Percentiles rank a stretch among this genome's conserved stretches.
Conservation (phyloP, 306 rosid genomes). For the Macrotyloma uniflorum region DNA sequence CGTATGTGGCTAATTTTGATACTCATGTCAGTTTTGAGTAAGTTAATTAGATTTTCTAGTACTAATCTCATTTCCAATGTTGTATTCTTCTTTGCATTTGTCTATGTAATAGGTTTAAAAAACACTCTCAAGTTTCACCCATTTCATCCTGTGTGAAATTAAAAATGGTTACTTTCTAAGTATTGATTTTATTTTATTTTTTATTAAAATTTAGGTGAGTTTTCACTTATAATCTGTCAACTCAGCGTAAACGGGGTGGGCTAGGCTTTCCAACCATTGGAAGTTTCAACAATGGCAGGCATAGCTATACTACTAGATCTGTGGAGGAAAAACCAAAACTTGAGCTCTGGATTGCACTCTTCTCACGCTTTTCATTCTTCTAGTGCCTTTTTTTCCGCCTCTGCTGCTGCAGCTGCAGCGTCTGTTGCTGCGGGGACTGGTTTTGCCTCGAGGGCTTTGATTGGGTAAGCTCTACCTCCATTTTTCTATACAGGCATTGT, state of each 20-base stretch:
- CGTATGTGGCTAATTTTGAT: not conserved
- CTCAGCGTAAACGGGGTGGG: not conserved
- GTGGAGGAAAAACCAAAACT: constrained; percentile 59
- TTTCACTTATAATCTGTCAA: not conserved
- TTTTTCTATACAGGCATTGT: not conserved
- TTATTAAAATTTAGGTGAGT: not conserved
- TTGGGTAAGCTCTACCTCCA: constrained; percentile 53
- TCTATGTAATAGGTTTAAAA: not conserved
- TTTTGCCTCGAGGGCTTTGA: constrained; percentile 66
- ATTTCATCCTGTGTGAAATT: not conserved
- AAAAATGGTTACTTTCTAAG: not conserved
- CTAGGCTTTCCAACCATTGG: constrained; percentile 7
- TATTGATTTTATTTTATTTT: not conserved
- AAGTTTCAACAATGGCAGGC: constrained; percentile 67
- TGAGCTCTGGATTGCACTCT: constrained; percentile 42
- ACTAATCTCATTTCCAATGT: not conserved
- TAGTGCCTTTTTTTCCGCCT: constrained; percentile 63
- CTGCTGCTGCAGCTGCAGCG: constrained; percentile 57
- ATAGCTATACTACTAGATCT: constrained; percentile 75
- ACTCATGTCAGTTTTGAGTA: not conserved
- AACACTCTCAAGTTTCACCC: not conserved
- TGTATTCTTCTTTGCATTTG: not conserved
- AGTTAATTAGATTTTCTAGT: not conserved
- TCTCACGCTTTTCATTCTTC: constrained; percentile 52
- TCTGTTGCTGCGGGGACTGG: constrained; percentile 61